Evolutionary conservation across 192 early-diverging fungal species (phyloP).

Genomic region (Rhizoclosmatium globosum): DNA sequence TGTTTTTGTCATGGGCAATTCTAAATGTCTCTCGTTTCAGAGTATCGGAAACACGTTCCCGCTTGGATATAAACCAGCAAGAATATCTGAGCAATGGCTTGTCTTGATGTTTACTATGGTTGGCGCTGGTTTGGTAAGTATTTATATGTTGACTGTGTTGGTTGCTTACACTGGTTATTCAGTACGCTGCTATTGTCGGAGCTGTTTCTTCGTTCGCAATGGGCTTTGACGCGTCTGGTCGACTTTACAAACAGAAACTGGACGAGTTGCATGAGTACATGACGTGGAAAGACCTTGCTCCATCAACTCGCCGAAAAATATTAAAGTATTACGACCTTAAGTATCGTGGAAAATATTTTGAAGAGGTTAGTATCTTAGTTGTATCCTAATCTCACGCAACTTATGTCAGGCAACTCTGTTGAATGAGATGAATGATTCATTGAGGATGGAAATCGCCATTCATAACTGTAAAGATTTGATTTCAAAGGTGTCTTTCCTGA

Average conservation of each 20-base stretch:
- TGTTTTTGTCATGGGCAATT: constrained; percentile 13
- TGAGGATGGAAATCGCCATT: constrained; percentile 36
- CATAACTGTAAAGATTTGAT: constrained; percentile 41
- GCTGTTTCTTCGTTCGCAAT: constrained; percentile 56
- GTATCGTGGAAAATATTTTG: constrained; percentile 59
- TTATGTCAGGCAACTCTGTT: constrained; percentile 17
- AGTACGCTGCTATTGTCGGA: constrained; percentile 54
- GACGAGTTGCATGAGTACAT: constrained; percentile 63
- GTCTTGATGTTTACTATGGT: constrained; percentile 43
- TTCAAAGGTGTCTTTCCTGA: constrained; percentile 41
- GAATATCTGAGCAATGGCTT: constrained; percentile 41
- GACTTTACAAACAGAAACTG: constrained; percentile 51
- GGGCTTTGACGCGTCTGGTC: constrained; percentile 55
- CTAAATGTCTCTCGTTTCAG: constrained; percentile 46
- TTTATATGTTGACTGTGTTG: constrained; percentile 49
- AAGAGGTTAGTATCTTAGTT: constrained; percentile 39
- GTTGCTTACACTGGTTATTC: constrained; percentile 46
- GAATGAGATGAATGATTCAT: constrained; percentile 35
- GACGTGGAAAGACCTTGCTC: constrained; percentile 45
- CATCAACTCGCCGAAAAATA: constrained; percentile 32
- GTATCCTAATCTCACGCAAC: neutral
- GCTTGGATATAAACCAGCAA: constrained; percentile 35
- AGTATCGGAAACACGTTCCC: constrained; percentile 47
- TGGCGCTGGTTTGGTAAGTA: constrained; percentile 50
- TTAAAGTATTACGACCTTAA: constrained; percentile 53